Evolutionary conservation across 2,329 filamentous ascomycete species (phyloP).

Genomic region (Cordyceps javanica): DNA sequence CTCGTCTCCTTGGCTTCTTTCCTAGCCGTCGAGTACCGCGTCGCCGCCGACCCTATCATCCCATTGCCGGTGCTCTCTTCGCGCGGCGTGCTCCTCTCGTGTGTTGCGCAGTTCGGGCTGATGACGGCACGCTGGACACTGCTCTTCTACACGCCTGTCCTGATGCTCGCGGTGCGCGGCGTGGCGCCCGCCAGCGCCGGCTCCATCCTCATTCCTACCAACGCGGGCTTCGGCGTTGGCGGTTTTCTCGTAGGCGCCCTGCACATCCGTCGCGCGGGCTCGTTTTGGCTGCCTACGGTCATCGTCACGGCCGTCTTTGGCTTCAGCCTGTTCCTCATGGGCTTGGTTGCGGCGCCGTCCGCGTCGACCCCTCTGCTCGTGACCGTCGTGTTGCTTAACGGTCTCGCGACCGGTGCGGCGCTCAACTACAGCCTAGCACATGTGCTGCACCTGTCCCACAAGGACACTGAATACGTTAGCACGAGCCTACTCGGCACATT

Average conservation of each 20-base stretch:
- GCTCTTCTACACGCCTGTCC: conserved; percentile 75
- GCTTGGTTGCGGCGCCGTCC: conserved; percentile 44
- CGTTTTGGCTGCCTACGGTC: conserved; percentile 63
- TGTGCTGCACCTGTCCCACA: conserved; percentile 63
- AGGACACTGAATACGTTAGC: conserved; percentile 65
- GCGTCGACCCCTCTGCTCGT: conserved; percentile 51
- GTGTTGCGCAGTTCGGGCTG: conserved; percentile 66
- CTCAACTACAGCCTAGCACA: conserved; percentile 81
- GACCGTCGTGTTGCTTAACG: conserved; percentile 59
- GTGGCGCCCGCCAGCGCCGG: conserved; percentile 66
- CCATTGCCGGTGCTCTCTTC: conserved; percentile 64
- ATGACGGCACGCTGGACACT: conserved; percentile 79
- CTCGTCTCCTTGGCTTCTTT: conserved; percentile 46
- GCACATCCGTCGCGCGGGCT: conserved; percentile 66
- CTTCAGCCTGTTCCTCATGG: conserved; percentile 50
- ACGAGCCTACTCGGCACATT: conserved; percentile 74
- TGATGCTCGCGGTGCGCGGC: conserved; percentile 68
- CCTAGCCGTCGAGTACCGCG: conserved; percentile 54
- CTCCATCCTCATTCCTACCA: conserved; percentile 73
- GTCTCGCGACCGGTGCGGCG: conserved; percentile 63
- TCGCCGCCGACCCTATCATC: conserved; percentile 66
- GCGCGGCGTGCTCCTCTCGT: conserved; percentile 65
- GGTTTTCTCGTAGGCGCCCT: conserved; percentile 67
- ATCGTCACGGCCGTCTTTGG: conserved; percentile 57
- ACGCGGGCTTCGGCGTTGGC: conserved; percentile 69